Percentiles rank a stretch among this genome's conserved stretches.
phyloP scores from a whole-genome alignment of 768 basidiomycete genomes.

The Russula sp. region DNA sequence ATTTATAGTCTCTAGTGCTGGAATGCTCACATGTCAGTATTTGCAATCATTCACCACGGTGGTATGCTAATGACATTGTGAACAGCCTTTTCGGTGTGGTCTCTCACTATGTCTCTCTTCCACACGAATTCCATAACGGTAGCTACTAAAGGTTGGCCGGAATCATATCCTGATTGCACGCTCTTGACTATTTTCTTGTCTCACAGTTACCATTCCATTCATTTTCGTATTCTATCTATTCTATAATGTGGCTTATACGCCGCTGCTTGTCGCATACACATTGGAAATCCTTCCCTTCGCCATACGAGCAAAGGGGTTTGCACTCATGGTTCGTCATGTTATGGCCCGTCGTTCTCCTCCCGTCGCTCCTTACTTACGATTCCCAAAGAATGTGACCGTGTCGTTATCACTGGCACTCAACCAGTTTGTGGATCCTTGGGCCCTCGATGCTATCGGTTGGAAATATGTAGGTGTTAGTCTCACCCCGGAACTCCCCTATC shows the following conservation, averaged over 20 bases:
- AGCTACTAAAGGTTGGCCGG: slow-evolving; percentile 38
- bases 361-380: background rate
- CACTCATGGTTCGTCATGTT: slow-evolving; percentile 58
- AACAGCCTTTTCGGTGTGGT: slow-evolving; percentile 57
- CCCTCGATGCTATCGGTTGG: slow-evolving; percentile 50
- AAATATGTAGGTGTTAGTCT: slow-evolving; percentile 37
- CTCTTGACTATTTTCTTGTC: slow-evolving; percentile 5
- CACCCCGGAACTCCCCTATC: slow-evolving; percentile 3
- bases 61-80: background rate
- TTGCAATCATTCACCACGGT: background rate
- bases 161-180: background rate
- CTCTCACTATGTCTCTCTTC: slow-evolving; percentile 45
- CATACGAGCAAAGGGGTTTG: slow-evolving; percentile 78
- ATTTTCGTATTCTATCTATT: slow-evolving; percentile 56
- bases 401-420: slow-evolving; percentile 72
- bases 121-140: slow-evolving; percentile 33
- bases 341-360: background rate
- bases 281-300: slow-evolving; percentile 80
- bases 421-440: slow-evolving; percentile 77
- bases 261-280: slow-evolving; percentile 59
- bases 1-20: slow-evolving; percentile 62
- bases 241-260: slow-evolving; percentile 74
- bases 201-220: slow-evolving; percentile 57
- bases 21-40: slow-evolving; percentile 52
- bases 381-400: slow-evolving; percentile 54